Base-by-base conservation (phyloP, 2,329 filamentous ascomycete genomes). In the Anthostomella pinea region DNA sequence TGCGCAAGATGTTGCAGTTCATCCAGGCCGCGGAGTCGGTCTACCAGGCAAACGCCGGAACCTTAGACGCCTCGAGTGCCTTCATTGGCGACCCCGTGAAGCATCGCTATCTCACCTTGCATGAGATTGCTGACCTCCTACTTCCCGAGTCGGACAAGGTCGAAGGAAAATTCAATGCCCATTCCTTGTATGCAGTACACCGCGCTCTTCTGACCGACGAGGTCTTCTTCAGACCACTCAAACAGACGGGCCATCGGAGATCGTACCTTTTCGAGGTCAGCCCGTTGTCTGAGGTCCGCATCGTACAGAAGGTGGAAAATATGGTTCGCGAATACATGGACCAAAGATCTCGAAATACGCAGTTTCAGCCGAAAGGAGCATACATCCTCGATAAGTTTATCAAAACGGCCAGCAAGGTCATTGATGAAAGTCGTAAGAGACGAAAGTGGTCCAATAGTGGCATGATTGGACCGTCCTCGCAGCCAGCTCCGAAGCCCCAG, bases 151-250 rank as follows among this genome's bases (percentile, higher is more conserved):
- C 58, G 8, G 51, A 63, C 24, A 66, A 63, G 39, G 41, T 46
- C 2, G 55, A 59, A 15, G 59, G 57, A 2, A 62, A 59, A 8
- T 72, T 72, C 35, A 62, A 70, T 1, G 46, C 70, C 1, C 52
- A 69, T 18, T 70, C 73, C 7, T 61, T 88, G 5, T 85, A 87
- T 51, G 85, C 86, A 4, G 78, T 89, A 6, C 82, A 88, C 48
- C 76, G 76, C 38, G 74, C 81, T 7, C 57, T 91, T 6, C 58
- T 72, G 16, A 67, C 72, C 25, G 73, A 81, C 41, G 78, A 81
- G 7, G 68, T 79, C 35, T 76, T 70, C 18, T 86, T 89, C 53
- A 69, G 70, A 2, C 66, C 72, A 2, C 45, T 75, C 56, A 59
- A 70, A 60, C 51, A 73, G 45, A 57, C 72, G 61, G 60, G 72